Evolutionary conservation across 1,284 basidiomycete genomes (phyloP), one percentile per base, ranked within the genome.

Genomic region (Ustilago crameri): DNA sequence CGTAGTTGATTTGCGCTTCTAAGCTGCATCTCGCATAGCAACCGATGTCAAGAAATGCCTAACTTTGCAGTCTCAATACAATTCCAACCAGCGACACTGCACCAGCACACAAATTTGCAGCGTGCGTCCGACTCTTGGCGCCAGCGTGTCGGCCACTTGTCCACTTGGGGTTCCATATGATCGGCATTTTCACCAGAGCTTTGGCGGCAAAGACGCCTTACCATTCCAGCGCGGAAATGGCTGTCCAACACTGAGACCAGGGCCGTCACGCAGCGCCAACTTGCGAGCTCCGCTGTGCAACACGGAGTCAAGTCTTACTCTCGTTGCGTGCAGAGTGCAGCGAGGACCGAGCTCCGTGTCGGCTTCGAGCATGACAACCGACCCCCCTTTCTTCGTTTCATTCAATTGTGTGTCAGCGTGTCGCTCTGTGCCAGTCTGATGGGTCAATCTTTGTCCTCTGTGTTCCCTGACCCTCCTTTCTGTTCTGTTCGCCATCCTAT

Each of bases 11-110:
- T 30, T 27, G 55, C 46, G 23, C 27, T 49, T 65, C 55, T 59
- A 59, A 35, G 46, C 62, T 65, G 62, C 62, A 59, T 49, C 47
- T 64, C 61, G 55, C 61, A 50, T 64, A 57, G 49, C 42, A 58
- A 50, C 34, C 47, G 62, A 54, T 38, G 5, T 7, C 18, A 42
- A 12, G 41, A 42, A 42, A 8, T 37, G 41, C 41, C 10, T 20
- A 23, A 42, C 22, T 23, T 22, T 23, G 10, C 5, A n/a, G 26
- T n/a, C 20, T 32, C 18, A 23, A 32, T 22, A 20, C 20, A 22
- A 17, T 7, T 22, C 20, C 23, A 27, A 20, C 46, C 27, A 30
- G 27, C 18, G 18, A 47, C 46, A 15, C 18, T 48, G 27, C 45
- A 34, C 12, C 22, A 23, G 12, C 18, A 24, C 24, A 30, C 42